Percentiles rank a stretch among this genome's conserved stretches.
These are phyloP conservation scores for Beauveria caledonica DNA, from an alignment of 2,329 filamentous ascomycete genomes.

Conservation along the genomic window DNA sequence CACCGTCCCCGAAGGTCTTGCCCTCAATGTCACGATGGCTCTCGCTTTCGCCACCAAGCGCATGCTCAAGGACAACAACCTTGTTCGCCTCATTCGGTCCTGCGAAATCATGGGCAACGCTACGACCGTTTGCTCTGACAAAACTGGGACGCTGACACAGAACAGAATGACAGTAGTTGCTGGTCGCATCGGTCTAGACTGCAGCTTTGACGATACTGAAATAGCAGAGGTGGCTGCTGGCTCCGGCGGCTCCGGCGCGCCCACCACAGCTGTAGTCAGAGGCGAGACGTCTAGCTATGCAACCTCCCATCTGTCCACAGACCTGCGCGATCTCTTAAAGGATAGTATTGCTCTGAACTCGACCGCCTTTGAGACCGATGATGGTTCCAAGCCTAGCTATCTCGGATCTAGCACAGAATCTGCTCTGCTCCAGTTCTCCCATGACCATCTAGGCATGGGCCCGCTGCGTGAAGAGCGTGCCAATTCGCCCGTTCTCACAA, in stretches of 20 bases:
- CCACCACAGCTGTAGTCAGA: slow-evolving; percentile 17
- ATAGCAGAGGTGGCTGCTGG: slow-evolving; percentile 14
- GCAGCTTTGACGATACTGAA: slow-evolving; percentile 29
- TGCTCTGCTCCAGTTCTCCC: slow-evolving; percentile 41
- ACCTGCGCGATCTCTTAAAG: slow-evolving; percentile 30
- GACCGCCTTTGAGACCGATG: slow-evolving; percentile 44
- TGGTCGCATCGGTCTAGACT: slow-evolving; percentile 41
- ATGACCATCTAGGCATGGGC: slow-evolving; percentile 40
- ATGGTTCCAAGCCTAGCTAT: slow-evolving; percentile 29
- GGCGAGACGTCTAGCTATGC: slow-evolving; percentile 22
- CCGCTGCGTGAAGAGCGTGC: slow-evolving; percentile 37
- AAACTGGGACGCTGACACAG: slow-evolving; percentile 57
- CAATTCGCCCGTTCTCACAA: slow-evolving; percentile 36
- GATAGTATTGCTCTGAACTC: slow-evolving; percentile 39
- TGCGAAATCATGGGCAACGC: slow-evolving; percentile 59
- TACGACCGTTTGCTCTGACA: slow-evolving; percentile 57
- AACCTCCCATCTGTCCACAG: slow-evolving; percentile 23
- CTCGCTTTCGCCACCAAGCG: slow-evolving; percentile 55
- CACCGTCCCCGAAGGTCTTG: slow-evolving; percentile 52
- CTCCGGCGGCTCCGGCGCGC: slow-evolving; percentile 16
- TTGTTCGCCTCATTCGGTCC: slow-evolving; percentile 50
- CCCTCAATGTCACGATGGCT: slow-evolving; percentile 52
- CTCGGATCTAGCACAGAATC: slow-evolving; percentile 49
- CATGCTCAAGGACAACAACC: slow-evolving; percentile 55
- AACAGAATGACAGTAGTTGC: slow-evolving; percentile 56